Evolutionary conservation across 2,329 filamentous ascomycete genomes (phyloP), one percentile per base, ranked within the genome.

Genomic region (Paracamarosporium sp.): DNA sequence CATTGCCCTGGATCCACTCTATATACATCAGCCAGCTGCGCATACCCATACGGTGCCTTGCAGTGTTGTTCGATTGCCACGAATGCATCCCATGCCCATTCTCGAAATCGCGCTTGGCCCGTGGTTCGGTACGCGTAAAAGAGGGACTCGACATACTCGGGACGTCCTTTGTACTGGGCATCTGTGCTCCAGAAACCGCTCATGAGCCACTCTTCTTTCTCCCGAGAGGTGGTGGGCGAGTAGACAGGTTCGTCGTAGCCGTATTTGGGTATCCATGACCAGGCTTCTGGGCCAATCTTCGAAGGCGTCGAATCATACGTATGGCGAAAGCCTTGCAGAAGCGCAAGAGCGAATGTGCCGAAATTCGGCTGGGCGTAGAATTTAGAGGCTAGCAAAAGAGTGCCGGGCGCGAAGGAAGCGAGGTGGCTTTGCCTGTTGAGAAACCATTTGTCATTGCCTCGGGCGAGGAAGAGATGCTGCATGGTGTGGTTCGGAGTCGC

Each of bases 11-110:
- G 52, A 12, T 56, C 53, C 9, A 62, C 57, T 20, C 59, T 61
- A 38, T 72, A 75, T 7, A 79, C 77, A 52, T 79, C 76, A 6
- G 61, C 52, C 35, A 79, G 48, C 36, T 72, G 73, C 12, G 77
- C 77, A 51, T 75, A 79, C 2, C 77, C 77, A 45, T 67, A 78
- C 9, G 69, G 66, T 12, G 76, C 75, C 54, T 75, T 76, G 61
- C 76, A 78, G 35, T 76, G 58, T 58, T 64, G 62, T 45, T 78
- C 75, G 46, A 79, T 69, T 0, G 71, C 75, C 0, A 61, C 52
- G 52, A 77, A 79, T 4, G 73, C 76, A 36, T 79, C 77, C 77
- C 77, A 79, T 5, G 77, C 77, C 77, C 77, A 79, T 1, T 76
- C 70, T 25, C 77, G 72, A 40, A 75, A 79, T 3, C 76, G 70